phyloP scores from a whole-genome alignment of 2,329 filamentous ascomycete genomes.

The Myriosclerotinia scirpicola region DNA sequence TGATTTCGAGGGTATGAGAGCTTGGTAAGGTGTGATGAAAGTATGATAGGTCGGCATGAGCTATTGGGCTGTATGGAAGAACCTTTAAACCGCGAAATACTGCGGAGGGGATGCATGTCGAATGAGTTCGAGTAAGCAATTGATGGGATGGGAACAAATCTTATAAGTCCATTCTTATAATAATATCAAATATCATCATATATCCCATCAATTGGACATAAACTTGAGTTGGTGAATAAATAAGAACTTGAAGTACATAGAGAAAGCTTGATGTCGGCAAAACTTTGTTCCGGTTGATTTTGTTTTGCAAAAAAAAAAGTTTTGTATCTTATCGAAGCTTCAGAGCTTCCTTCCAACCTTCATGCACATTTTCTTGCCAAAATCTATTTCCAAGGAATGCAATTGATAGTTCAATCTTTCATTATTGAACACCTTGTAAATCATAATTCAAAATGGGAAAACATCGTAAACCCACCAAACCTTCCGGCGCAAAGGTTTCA shows the following conservation, averaged over 20 bases:
- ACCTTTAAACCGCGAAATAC: conserved; percentile 3
- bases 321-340: conserved; percentile 17
- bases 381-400: background rate
- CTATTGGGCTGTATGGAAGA: background rate
- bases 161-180: background rate
- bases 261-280: conserved; percentile 10
- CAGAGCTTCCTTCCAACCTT: background rate
- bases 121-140: background rate
- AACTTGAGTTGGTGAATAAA: background rate
- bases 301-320: conserved; percentile 8
- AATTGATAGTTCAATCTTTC: background rate
- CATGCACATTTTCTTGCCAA: background rate
- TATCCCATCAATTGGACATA: background rate
- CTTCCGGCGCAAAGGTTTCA: conserved; percentile 27
- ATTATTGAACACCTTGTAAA: background rate
- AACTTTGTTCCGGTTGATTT: conserved; percentile 13
- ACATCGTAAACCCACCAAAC: conserved; percentile 31
- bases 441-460: conserved; percentile 31
- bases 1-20: conserved; percentile 3
- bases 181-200: background rate
- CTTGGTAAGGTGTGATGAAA: background rate
- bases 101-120: background rate
- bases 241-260: background rate
- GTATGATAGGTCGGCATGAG: background rate
- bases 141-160: background rate